These are phyloP conservation scores for Panaeolus papilionaceus DNA, from an alignment of 768 basidiomycete genomes.

Conservation along the genomic window DNA sequence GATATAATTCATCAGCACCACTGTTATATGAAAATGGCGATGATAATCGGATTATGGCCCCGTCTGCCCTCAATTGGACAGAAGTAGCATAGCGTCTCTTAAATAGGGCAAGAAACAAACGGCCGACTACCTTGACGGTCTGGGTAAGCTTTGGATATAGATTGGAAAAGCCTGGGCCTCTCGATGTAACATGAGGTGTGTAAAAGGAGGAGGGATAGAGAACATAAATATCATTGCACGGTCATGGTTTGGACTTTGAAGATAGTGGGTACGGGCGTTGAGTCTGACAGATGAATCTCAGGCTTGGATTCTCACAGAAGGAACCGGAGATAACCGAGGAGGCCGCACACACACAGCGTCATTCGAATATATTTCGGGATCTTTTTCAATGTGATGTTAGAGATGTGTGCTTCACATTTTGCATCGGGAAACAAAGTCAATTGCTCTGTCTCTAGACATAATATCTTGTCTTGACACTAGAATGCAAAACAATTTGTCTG, in stretches of 20 bases:
- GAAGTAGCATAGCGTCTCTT: neutral
- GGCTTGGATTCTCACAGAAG: neutral
- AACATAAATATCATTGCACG: neutral
- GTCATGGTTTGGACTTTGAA: neutral
- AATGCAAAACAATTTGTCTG: neutral
- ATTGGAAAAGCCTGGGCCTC: neutral
- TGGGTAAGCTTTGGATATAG: too few relatives aligned
- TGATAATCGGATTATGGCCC: neutral
- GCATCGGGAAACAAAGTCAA: neutral
- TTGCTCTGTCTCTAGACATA: neutral
- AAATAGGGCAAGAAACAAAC: neutral
- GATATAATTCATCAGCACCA: neutral
- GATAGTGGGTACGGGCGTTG: neutral
- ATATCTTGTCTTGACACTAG: neutral
- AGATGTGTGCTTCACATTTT: neutral
- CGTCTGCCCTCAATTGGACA: neutral
- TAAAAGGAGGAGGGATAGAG: neutral
- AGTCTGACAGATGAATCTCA: neutral
- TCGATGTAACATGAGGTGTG: neutral
- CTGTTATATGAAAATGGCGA: neutral
- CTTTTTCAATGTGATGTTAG: neutral
- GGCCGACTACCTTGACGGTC: neutral
- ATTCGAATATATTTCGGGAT: neutral
- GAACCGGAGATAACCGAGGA: neutral
- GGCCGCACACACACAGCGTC: neutral